Conservation (phyloP, 768 basidiomycete genomes). For the Cyathus striatus region DNA sequence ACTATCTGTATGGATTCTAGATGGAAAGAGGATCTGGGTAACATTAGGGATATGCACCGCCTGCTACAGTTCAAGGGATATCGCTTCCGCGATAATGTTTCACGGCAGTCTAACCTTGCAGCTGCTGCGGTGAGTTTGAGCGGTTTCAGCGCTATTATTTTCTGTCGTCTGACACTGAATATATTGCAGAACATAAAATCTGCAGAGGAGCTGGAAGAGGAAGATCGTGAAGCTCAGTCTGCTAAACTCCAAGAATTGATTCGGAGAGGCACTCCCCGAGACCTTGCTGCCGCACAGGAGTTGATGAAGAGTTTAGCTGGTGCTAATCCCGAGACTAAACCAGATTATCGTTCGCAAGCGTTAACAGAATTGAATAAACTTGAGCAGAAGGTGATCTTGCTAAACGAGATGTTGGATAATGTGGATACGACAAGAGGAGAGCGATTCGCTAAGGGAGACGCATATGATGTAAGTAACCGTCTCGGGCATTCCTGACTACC, state of each 20-base stretch:
- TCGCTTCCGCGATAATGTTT: slow-evolving; percentile 56
- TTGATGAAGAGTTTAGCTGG: slow-evolving; percentile 95
- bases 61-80: slow-evolving; percentile 91
- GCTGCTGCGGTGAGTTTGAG: slow-evolving; percentile 40
- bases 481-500: not conserved
- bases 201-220: slow-evolving; percentile 92
- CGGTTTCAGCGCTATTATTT: not conserved
- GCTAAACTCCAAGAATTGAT: slow-evolving; percentile 99
- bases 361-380: slow-evolving; percentile 89
- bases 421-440: slow-evolving; percentile 70
- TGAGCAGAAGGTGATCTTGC: slow-evolving; percentile 90
- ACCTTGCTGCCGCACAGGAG: slow-evolving; percentile 93
- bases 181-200: slow-evolving; percentile 76
- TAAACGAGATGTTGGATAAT: slow-evolving; percentile 97
- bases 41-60: slow-evolving; percentile 97
- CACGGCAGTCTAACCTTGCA: slow-evolving; percentile 25
- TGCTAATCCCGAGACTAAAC: slow-evolving; percentile 91
- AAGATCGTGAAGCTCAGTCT: slow-evolving; percentile 90
- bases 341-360: slow-evolving; percentile 89
- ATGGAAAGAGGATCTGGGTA: slow-evolving; percentile 95
- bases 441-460: slow-evolving; percentile 82
- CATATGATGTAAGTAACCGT: slow-evolving; percentile 76
- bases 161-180: not conserved
- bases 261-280: slow-evolving; percentile 90
- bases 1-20: slow-evolving; percentile 83